phyloP scores from a whole-genome alignment of 768 basidiomycete species.

The Hortiboletus campestris region DNA sequence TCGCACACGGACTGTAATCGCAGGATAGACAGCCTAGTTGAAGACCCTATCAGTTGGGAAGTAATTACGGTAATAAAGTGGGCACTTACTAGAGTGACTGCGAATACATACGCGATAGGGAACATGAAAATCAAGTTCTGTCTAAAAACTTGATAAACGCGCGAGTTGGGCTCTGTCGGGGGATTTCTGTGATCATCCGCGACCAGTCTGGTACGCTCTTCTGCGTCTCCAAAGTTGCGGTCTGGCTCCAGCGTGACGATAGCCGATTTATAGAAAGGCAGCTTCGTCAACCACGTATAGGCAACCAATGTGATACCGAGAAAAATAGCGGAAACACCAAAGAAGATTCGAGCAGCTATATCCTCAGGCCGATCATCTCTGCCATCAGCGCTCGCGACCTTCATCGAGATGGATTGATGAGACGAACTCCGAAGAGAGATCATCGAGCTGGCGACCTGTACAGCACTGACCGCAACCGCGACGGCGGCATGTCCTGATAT shows the following conservation, averaged over 20 bases:
- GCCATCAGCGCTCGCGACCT: constrained; percentile 11
- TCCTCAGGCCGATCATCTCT: constrained; percentile 55
- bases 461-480: constrained; percentile 74
- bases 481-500: constrained; percentile 87
- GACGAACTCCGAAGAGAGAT: constrained; percentile 52
- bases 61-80: neutral
- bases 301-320: constrained; percentile 52
- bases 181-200: constrained; percentile 26
- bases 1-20: constrained; percentile 75
- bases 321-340: constrained; percentile 66
- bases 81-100: constrained; percentile 71
- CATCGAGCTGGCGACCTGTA: constrained; percentile 67
- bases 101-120: constrained; percentile 72
- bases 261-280: constrained; percentile 57
- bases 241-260: constrained; percentile 46
- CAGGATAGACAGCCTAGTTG: constrained; percentile 77
- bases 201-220: constrained; percentile 36
- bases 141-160: constrained; percentile 54
- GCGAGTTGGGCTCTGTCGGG: constrained; percentile 38
- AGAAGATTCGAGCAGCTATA: constrained; percentile 71
- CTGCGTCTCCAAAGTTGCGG: constrained; percentile 21
- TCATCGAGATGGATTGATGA: constrained; percentile 21
- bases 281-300: constrained; percentile 55
- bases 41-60: constrained; percentile 5
- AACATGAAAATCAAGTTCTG: constrained; percentile 69